Percentiles rank a stretch among this genome's conserved stretches.
Evolutionary conservation across 495 filamentous ascomycete genomes (phyloP).

Genomic region (Annulohypoxylon bovei): DNA sequence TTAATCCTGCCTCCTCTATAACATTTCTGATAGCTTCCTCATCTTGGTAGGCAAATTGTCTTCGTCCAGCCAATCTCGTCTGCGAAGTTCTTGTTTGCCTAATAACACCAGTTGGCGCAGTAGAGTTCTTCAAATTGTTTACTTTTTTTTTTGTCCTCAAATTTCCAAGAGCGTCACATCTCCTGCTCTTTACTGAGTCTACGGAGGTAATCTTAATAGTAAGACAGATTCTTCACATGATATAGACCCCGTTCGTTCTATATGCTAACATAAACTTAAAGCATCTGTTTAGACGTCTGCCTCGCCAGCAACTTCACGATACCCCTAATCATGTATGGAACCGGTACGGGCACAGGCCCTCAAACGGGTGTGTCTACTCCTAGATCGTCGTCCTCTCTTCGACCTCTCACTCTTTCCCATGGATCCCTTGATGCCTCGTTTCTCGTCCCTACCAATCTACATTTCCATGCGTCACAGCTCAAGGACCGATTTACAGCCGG

Average conservation of each 20-base stretch:
- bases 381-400: constrained; percentile 84
- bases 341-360: constrained; percentile 78
- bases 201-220: constrained; percentile 45
- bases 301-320: constrained; percentile 22
- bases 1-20: constrained; percentile 11
- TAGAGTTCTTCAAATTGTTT: constrained; percentile 9
- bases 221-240: constrained; percentile 5
- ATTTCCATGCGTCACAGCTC: constrained; percentile 94
- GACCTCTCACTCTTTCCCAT: constrained; percentile 87
- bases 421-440: constrained; percentile 95
- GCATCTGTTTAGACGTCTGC: constrained; percentile 6
- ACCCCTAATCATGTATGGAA: constrained; percentile 79
- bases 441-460: constrained; percentile 90
- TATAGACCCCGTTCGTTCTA: not conserved
- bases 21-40: constrained; percentile 5
- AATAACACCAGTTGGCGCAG: constrained; percentile 14
- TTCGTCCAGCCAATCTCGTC: constrained; percentile 8
- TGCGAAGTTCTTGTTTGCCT: constrained; percentile 14
- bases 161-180: constrained; percentile 26
- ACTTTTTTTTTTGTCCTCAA: constrained; percentile 24
- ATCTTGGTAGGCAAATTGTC: constrained; percentile 20
- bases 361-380: constrained; percentile 97
- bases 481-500: constrained; percentile 86
- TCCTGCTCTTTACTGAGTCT: constrained; percentile 55
- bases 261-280: constrained; percentile 14